Conservation (phyloP, 345 rosid species). For the Eucalyptus decipiens region DNA sequence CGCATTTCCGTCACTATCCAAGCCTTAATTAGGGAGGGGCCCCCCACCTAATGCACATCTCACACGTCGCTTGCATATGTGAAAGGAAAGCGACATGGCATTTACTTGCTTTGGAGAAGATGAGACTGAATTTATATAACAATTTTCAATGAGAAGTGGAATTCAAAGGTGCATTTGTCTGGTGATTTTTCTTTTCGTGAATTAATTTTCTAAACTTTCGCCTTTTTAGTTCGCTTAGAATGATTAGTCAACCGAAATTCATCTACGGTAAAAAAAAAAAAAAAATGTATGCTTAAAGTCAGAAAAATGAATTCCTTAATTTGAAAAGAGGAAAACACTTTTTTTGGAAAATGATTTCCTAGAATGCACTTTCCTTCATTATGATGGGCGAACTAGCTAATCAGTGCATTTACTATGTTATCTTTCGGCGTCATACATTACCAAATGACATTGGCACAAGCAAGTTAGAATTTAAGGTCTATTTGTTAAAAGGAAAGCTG, state of each 20-base stretch:
- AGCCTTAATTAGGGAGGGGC: neutral
- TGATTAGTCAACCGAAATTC: neutral
- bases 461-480: neutral
- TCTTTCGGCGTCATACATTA: neutral
- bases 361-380: neutral
- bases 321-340: too few relatives aligned
- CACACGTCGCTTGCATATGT: neutral
- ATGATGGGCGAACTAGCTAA: neutral
- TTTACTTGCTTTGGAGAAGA: neutral
- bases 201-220: neutral
- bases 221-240: neutral
- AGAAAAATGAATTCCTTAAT: neutral
- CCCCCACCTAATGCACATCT: neutral
- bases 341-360: too few relatives aligned
- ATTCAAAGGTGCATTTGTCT: neutral
- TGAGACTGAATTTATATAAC: neutral
- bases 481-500: neutral
- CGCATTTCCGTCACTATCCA: neutral
- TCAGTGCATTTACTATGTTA: neutral
- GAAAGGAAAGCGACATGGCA: neutral
- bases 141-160: neutral
- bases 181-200: neutral
- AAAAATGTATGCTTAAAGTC: too few relatives aligned
- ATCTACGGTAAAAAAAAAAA: neutral
- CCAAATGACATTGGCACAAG: neutral